phyloP scores from a whole-genome alignment of 1,139 yeast genomes.

The Debaryomycetaceae sp. region DNA sequence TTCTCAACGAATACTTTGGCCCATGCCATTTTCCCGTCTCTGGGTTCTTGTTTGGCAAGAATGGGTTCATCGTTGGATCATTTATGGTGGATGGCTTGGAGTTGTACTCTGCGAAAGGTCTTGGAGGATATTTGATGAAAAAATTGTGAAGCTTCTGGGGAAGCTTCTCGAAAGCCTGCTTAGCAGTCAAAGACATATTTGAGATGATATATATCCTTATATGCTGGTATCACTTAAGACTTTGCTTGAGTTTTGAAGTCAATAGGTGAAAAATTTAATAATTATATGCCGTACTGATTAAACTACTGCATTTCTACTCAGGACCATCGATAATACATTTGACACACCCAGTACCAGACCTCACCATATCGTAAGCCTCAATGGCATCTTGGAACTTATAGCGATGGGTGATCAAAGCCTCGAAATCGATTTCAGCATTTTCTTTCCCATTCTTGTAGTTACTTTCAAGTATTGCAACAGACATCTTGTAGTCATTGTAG shows the following conservation, averaged over 20 bases:
- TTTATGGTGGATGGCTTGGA: slow-evolving; percentile 59
- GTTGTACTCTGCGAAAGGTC: slow-evolving; percentile 68
- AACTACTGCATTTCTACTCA: slow-evolving; percentile 14
- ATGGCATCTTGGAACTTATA: slow-evolving; percentile 72
- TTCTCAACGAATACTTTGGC: slow-evolving; percentile 75
- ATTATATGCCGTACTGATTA: not conserved
- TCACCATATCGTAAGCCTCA: slow-evolving; percentile 73
- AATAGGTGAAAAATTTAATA: not conserved
- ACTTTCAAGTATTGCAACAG: slow-evolving; percentile 62
- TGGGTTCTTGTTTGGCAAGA: slow-evolving; percentile 81
- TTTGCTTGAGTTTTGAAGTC: not conserved
- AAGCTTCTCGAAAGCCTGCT: slow-evolving; percentile 52
- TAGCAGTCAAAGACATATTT: slow-evolving; percentile 24
- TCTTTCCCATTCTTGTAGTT: slow-evolving; percentile 61
- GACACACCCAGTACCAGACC: slow-evolving; percentile 42
- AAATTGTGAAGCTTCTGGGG: slow-evolving; percentile 74
- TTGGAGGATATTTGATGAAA: slow-evolving; percentile 82
- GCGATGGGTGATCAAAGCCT: slow-evolving; percentile 71
- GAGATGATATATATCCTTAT: slow-evolving; percentile 11
- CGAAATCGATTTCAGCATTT: slow-evolving; percentile 39
- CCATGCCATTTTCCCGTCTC: slow-evolving; percentile 74
- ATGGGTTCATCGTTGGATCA: slow-evolving; percentile 80
- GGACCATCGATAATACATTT: slow-evolving; percentile 49
- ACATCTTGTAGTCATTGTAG: slow-evolving; percentile 71
- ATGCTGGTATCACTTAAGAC: too few species aligned